phyloP scores from a whole-genome alignment of 257 asterid genomes.

The Phtheirospermum japonicum region DNA sequence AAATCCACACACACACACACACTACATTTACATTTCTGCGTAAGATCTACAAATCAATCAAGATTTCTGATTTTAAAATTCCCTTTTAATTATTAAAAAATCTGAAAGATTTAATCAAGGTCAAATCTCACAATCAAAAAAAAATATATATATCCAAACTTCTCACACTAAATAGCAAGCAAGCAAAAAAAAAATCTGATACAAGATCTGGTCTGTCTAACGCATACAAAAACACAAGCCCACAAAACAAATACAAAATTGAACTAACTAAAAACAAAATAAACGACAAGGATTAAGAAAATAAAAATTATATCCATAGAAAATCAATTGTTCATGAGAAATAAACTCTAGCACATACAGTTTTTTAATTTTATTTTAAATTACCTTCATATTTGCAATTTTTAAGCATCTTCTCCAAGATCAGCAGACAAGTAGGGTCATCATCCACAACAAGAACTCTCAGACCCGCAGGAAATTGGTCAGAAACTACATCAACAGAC shows the following conservation, averaged over 20 bases:
- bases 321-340: conserved; percentile 14
- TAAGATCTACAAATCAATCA: conserved; percentile 30
- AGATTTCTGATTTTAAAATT: not conserved
- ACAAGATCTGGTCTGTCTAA: conserved; percentile 29
- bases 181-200: not conserved
- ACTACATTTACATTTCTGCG: conserved; percentile 5
- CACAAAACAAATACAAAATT: conserved; percentile 7
- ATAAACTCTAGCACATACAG: too few relatives aligned
- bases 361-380: too few relatives aligned
- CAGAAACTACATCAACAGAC: conserved; percentile 56
- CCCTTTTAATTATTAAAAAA: not conserved
- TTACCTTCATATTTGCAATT: conserved; percentile 50
- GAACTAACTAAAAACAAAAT: conserved; percentile 21
- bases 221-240: not conserved
- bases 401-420: conserved; percentile 85
- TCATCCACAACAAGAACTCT: conserved; percentile 93
- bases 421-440: conserved; percentile 81
- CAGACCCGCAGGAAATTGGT: conserved; percentile 82
- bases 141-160: conserved; percentile 5
- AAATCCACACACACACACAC: conserved; percentile 15
- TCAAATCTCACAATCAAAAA: conserved; percentile 23
- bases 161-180: conserved; percentile 9
- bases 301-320: not conserved
- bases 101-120: conserved; percentile 20
- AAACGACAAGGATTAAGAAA: not conserved